Evolutionary conservation across 2,329 filamentous ascomycete species (phyloP).

Genomic region (Fusarium miscanthi): DNA sequence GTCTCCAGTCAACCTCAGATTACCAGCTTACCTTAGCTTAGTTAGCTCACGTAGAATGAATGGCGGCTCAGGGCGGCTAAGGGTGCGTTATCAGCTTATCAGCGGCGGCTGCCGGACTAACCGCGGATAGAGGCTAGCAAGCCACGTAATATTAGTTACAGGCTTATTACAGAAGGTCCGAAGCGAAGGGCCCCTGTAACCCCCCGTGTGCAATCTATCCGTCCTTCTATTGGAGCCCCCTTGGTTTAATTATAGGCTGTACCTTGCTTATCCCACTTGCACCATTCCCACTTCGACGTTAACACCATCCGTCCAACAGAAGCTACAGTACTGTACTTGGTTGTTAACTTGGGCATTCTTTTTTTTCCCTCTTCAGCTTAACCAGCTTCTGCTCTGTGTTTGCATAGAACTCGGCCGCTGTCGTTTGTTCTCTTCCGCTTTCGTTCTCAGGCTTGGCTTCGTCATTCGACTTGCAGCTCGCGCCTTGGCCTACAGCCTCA

Average conservation of each 20-base stretch:
- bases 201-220: constrained; percentile 32
- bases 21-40: not conserved
- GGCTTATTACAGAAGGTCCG: constrained; percentile 17
- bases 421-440: not conserved
- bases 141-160: constrained; percentile 35
- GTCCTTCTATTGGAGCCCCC: constrained; percentile 28
- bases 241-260: constrained; percentile 38
- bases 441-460: constrained; percentile 5
- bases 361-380: constrained; percentile 4
- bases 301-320: constrained; percentile 16
- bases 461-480: constrained; percentile 24
- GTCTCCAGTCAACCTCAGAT: not conserved
- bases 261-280: constrained; percentile 25
- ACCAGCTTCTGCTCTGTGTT: not conserved
- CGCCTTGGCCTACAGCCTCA: constrained; percentile 19
- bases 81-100: constrained; percentile 31
- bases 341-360: constrained; percentile 21
- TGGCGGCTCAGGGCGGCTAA: constrained; percentile 19
- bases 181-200: constrained; percentile 18
- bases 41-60: not conserved
- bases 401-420: not conserved
- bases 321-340: constrained; percentile 18
- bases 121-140: constrained; percentile 7
- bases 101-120: constrained; percentile 24
- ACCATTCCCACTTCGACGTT: constrained; percentile 30